Conservation (phyloP, 2,329 filamentous ascomycete species). For the Karstenula rhodostoma region DNA sequence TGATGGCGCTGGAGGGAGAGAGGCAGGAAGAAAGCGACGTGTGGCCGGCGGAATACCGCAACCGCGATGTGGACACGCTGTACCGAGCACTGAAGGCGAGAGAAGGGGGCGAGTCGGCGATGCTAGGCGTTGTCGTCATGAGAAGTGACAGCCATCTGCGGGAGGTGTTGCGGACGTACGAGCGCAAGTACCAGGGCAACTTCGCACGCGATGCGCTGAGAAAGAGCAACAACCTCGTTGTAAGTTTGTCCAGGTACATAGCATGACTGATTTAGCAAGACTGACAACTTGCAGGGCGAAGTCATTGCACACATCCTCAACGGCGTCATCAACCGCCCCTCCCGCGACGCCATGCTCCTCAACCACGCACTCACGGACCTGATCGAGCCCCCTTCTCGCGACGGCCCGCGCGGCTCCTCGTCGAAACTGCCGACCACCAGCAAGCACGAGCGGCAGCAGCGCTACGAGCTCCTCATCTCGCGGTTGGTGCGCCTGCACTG, state of each 20-base stretch:
- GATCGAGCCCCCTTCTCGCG: conserved; percentile 41
- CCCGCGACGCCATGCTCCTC: conserved; percentile 88
- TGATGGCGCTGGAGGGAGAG: conserved; percentile 82
- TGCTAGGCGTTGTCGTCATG: conserved; percentile 84
- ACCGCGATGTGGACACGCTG: conserved; percentile 75
- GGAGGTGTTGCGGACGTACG: conserved; percentile 81
- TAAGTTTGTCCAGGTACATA: conserved; percentile 60
- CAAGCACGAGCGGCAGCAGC: conserved; percentile 60
- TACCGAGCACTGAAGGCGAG: conserved; percentile 72
- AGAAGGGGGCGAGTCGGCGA: conserved; percentile 84
- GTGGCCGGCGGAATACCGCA: conserved; percentile 64
- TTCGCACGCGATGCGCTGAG: conserved; percentile 87
- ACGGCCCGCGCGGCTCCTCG: conserved; percentile 31
- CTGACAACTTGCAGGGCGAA: conserved; percentile 72
- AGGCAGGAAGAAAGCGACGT: conserved; percentile 81
- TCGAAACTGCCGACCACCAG: conserved; percentile 31
- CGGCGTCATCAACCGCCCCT: conserved; percentile 93
- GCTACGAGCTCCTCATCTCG: conserved; percentile 87
- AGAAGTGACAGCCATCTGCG: conserved; percentile 83
- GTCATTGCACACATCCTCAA: conserved; percentile 94
- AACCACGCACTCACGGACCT: conserved; percentile 81
- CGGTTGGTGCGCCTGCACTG: conserved; percentile 90
- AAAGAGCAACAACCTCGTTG: conserved; percentile 91
- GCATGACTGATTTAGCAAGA: background rate
- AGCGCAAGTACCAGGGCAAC: conserved; percentile 75